These are phyloP conservation scores for Pseudocercospora fuligena DNA, from an alignment of 2,329 filamentous ascomycete genomes.

Conservation along the genomic window DNA sequence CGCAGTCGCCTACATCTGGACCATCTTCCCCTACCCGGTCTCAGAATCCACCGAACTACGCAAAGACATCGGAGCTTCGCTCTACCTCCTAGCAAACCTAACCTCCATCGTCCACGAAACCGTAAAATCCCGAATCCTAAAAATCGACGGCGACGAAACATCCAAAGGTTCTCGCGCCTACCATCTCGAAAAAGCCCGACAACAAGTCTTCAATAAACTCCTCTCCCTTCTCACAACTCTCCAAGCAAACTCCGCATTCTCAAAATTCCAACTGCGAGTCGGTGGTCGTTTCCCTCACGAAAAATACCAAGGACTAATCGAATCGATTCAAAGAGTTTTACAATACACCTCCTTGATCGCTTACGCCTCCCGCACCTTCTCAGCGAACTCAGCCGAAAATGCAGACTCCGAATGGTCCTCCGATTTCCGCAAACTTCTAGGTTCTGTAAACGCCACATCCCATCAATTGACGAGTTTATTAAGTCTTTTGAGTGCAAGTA, in stretches of 20 bases:
- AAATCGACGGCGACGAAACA: constrained; percentile 58
- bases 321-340: constrained; percentile 63
- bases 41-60: constrained; percentile 73
- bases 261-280: constrained; percentile 71
- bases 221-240: constrained; percentile 65
- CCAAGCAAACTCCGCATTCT: constrained; percentile 49
- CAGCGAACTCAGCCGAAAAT: constrained; percentile 23
- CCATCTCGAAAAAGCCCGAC: constrained; percentile 61
- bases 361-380: constrained; percentile 65
- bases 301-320: constrained; percentile 67
- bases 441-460: constrained; percentile 62
- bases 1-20: constrained; percentile 75
- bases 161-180: constrained; percentile 58
- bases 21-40: constrained; percentile 71
- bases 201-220: constrained; percentile 69
- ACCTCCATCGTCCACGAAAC: constrained; percentile 74
- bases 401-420: constrained; percentile 62
- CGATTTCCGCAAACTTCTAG: constrained; percentile 63
- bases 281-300: constrained; percentile 72
- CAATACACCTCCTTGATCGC: constrained; percentile 70
- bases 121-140: constrained; percentile 63
- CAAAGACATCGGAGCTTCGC: constrained; percentile 68
- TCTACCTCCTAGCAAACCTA: constrained; percentile 76
- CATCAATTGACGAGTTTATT: constrained; percentile 72
- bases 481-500: constrained; percentile 69